Evolutionary conservation across 257 asterid species (phyloP), one percentile per base, ranked within the genome.

Genomic region (Thymus quinquecostatus): DNA sequence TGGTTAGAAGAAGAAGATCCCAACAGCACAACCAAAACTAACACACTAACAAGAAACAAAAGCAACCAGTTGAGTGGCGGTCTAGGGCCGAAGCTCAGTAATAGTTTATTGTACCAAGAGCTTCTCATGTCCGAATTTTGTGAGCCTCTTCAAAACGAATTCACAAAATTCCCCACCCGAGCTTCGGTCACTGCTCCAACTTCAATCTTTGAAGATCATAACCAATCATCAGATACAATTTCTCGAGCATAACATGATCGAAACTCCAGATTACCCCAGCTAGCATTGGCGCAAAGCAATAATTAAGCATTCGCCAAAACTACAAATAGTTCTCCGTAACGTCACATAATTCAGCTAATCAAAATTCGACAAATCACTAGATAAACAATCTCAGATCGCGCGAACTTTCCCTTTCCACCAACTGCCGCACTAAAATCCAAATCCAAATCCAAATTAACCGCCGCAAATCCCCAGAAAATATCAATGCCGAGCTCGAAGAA

Each of bases 51-150:
- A 70, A 88, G 70, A 85, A 88, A 88, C 80, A 92, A 62, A 32
- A 95, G 77, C 79, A 88, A 70, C 93, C 96, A 88, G 81, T 90
- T 92, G 72, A 77, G 79, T 13, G 94, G 92, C 59, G 85, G 96
- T 82, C 96, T 83, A 62, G 86, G 91, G 76, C 97, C 91, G 34
- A 90, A 80, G 73, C 79, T 51, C 69, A 82, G 43, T 45, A 82
- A 69, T 49, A 85, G 73, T 79, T 84, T 95, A 73, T 85, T 92
- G 75, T 75, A 71, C 97, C 92, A 92, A 77, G 83, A 74, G 85
- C 95, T 86, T 95, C 96, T 95, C 99, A 92, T 92, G 85, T 88
- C 96, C 87, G 78, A 75, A 66, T 78, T 58, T 70, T 72, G 76
- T 63, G 62, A 84, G 75, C 77, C 77, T 75, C 73, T 43, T 53